Percentiles rank a stretch among this genome's conserved stretches.
Evolutionary conservation across 345 rosid genomes (phyloP).

Genomic region (Acer saccharum): DNA sequence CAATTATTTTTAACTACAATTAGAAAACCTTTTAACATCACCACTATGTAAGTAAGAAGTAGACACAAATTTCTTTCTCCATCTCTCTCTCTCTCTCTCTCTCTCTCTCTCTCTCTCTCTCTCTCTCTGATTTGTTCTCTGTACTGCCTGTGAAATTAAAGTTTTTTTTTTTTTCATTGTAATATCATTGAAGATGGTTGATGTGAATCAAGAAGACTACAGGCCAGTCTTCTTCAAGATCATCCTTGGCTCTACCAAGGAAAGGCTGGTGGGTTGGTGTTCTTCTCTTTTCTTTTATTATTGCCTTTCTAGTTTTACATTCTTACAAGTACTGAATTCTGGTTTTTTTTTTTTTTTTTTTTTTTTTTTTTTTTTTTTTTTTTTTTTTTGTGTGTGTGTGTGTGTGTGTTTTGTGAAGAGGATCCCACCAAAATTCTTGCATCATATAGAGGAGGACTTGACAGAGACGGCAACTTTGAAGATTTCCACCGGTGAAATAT

Average conservation of each 20-base stretch:
- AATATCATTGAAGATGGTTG: neutral
- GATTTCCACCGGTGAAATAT: constrained; percentile 12
- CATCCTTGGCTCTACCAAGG: neutral
- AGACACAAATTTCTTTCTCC: neutral
- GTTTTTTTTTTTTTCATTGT: neutral
- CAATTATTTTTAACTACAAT: neutral
- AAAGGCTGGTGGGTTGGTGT: neutral
- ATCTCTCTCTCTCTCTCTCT: no score
- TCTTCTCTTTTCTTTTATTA: neutral
- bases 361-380: neutral
- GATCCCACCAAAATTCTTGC: constrained; percentile 13
- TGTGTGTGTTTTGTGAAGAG: neutral
- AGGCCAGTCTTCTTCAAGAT: constrained; percentile 13
- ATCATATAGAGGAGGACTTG: neutral
- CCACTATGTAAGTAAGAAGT: neutral
- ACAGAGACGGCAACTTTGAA: neutral
- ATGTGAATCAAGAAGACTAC: neutral
- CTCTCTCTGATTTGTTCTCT: neutral
- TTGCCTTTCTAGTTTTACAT: neutral
- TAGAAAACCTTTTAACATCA: neutral
- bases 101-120: neutral
- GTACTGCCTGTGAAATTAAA: neutral
- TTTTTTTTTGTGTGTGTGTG: neutral
- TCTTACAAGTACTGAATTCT: neutral
- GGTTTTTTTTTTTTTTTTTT: neutral